phyloP scores from a whole-genome alignment of 768 basidiomycete genomes.

The Mycena alexandri region DNA sequence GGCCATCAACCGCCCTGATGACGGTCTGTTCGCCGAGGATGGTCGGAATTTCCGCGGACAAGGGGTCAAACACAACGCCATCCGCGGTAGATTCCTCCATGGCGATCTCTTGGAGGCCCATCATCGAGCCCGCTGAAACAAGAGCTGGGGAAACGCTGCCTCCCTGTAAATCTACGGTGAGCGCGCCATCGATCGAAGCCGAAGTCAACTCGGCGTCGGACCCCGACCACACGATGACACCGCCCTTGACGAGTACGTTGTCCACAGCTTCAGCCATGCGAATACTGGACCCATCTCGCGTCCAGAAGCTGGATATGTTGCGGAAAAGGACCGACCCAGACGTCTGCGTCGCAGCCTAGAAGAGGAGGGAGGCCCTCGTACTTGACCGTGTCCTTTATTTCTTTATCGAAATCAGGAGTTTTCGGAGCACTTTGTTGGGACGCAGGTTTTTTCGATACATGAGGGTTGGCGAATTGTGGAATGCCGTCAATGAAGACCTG shows the following conservation, averaged over 20 bases:
- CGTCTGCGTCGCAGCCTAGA: slow-evolving; percentile 57
- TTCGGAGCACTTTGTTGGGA: slow-evolving; percentile 65
- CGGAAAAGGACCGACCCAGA: slow-evolving; percentile 68
- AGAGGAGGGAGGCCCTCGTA: slow-evolving; percentile 77
- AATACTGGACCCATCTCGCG: slow-evolving; percentile 2
- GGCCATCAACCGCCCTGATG: slow-evolving; percentile 77
- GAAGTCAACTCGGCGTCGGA: slow-evolving; percentile 43
- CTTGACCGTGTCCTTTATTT: slow-evolving; percentile 64
- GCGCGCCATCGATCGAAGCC: slow-evolving; percentile 34
- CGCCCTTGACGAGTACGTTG: slow-evolving; percentile 58
- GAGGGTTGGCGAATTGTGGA: slow-evolving; percentile 67
- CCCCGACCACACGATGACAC: slow-evolving; percentile 64
- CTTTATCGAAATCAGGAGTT: slow-evolving; percentile 72
- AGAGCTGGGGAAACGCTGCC: slow-evolving; percentile 60
- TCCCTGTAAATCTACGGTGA: slow-evolving; percentile 41
- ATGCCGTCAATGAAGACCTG: slow-evolving; percentile 92
- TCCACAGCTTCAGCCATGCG: slow-evolving; percentile 24
- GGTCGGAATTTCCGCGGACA: slow-evolving; percentile 54
- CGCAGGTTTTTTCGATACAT: slow-evolving; percentile 63
- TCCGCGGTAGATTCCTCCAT: slow-evolving; percentile 71
- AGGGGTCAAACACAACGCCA: slow-evolving; percentile 64
- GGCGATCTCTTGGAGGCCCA: slow-evolving; percentile 77
- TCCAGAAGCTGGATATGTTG: slow-evolving; percentile 58
- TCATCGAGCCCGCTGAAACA: slow-evolving; percentile 69
- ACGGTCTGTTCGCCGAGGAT: slow-evolving; percentile 58